These are phyloP conservation scores for Talaromyces verruculosus DNA, from an alignment of 2,329 filamentous ascomycete species.

Conservation along the genomic window DNA sequence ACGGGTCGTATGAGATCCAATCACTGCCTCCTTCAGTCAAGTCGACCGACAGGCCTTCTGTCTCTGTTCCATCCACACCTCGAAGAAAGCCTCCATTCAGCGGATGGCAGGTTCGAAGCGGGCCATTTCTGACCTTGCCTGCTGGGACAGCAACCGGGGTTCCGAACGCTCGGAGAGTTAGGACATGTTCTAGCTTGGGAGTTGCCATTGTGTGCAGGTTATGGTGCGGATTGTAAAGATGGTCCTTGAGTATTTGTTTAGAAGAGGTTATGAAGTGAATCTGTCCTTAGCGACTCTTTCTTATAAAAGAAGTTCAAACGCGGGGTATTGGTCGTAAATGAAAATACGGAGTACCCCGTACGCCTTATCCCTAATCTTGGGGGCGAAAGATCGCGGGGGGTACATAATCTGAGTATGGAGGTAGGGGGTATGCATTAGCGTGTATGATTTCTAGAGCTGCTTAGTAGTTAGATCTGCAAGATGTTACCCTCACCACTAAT, in stretches of 20 bases:
- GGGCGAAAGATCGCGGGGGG: not conserved
- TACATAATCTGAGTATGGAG: not conserved
- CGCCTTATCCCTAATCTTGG: not conserved
- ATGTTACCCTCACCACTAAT: not conserved
- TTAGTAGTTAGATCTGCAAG: not conserved
- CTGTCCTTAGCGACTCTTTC: not conserved
- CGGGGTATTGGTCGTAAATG: not conserved
- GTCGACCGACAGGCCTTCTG: not conserved
- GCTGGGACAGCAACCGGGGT: not conserved
- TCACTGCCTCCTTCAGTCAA: not conserved
- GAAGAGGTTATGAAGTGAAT: not conserved
- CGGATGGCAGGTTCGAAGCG: not conserved
- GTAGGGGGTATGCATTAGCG: not conserved
- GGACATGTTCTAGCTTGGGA: not conserved
- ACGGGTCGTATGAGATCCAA: conserved; percentile 1
- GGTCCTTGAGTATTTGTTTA: not conserved
- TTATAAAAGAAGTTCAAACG: not conserved
- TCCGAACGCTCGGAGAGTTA: not conserved
- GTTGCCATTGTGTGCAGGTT: not conserved
- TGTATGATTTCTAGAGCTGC: not conserved
- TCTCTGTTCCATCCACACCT: not conserved
- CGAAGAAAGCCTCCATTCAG: not conserved
- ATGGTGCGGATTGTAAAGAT: not conserved
- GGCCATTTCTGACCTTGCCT: not conserved
- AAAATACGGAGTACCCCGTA: not conserved